Evolutionary conservation across 2,329 filamentous ascomycete genomes (phyloP).

Genomic region (Fusarium buharicum): DNA sequence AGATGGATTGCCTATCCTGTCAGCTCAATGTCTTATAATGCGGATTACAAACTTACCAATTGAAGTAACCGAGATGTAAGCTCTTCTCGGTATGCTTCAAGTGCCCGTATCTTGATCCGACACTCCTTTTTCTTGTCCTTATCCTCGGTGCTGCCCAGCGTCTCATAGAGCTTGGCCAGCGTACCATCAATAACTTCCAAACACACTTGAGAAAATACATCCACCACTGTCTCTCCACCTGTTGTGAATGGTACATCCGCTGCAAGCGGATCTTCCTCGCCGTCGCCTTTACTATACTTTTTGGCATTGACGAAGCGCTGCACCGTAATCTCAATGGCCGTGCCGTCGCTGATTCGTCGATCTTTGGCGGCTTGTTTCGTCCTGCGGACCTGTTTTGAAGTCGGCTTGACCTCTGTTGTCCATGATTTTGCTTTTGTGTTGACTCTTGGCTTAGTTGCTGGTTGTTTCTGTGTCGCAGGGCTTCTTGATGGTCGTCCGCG

Average conservation of each 20-base stretch:
- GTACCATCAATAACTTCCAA: constrained; percentile 67
- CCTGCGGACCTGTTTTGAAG: constrained; percentile 35
- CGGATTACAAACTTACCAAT: constrained; percentile 58
- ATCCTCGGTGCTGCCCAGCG: constrained; percentile 53
- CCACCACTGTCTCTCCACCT: constrained; percentile 69
- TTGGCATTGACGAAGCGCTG: constrained; percentile 67
- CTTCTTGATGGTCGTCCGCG: constrained; percentile 52
- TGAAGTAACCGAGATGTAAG: constrained; percentile 65
- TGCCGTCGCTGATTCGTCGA: constrained; percentile 39
- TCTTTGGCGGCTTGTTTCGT: constrained; percentile 38
- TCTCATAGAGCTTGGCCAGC: constrained; percentile 59
- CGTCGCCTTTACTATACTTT: constrained; percentile 52
- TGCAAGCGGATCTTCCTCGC: constrained; percentile 57
- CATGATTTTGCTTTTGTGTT: constrained; percentile 31
- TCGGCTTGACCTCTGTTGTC: constrained; percentile 36
- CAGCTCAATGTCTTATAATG: background rate
- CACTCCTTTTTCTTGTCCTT: constrained; percentile 63
- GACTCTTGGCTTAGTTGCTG: constrained; percentile 40
- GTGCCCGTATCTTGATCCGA: constrained; percentile 64
- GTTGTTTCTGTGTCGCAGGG: constrained; percentile 57
- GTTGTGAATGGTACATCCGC: constrained; percentile 65
- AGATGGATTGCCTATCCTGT: constrained; percentile 65
- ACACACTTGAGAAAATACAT: constrained; percentile 70
- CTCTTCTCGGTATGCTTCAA: constrained; percentile 69
- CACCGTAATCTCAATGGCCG: constrained; percentile 65